A percentile compares a stretch with the other conserved stretches of the same genome.
Conservation (phyloP, 495 filamentous ascomycete genomes). For the Hypomontagnella submonticulosa region DNA sequence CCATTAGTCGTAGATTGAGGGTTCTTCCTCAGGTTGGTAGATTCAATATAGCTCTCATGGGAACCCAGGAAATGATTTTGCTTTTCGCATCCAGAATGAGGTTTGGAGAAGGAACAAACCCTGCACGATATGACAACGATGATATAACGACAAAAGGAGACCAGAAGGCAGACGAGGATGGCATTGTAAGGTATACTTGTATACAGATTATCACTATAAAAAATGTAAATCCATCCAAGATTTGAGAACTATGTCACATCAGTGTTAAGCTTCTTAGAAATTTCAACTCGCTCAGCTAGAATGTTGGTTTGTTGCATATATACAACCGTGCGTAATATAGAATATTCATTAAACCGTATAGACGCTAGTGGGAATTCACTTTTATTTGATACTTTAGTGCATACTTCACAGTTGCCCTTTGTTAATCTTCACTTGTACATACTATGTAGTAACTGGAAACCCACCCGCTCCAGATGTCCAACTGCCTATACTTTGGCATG, state of each 20-base stretch:
- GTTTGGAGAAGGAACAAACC: slow-evolving; percentile 16
- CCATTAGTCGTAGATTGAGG: slow-evolving; percentile 1
- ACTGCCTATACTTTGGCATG: not conserved
- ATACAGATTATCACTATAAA: slow-evolving; percentile 33
- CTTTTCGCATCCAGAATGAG: slow-evolving; percentile 18
- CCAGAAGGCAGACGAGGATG: slow-evolving; percentile 6
- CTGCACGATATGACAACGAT: slow-evolving; percentile 14
- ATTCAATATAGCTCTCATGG: slow-evolving; percentile 11
- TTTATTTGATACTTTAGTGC: too few species aligned
- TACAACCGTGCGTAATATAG: not conserved
- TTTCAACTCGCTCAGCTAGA: too few species aligned
- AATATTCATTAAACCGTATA: slow-evolving; percentile 3
- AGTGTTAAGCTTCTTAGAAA: too few species aligned
- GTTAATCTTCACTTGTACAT: slow-evolving; percentile 14
- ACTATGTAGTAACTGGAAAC: too few species aligned
- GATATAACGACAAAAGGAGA: slow-evolving; percentile 1
- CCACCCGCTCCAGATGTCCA: too few species aligned
- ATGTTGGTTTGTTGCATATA: slow-evolving; percentile 9
- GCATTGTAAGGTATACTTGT: slow-evolving; percentile 36
- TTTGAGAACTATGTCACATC: too few species aligned
- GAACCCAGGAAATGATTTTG: slow-evolving; percentile 10
- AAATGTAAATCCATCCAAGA: slow-evolving; percentile 9
- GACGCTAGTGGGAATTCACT: too few species aligned
- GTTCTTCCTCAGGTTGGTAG: not conserved
- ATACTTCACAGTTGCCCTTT: too few species aligned